Conservation (phyloP, 176 grass and related monocot species). For the Carex cristatella region DNA sequence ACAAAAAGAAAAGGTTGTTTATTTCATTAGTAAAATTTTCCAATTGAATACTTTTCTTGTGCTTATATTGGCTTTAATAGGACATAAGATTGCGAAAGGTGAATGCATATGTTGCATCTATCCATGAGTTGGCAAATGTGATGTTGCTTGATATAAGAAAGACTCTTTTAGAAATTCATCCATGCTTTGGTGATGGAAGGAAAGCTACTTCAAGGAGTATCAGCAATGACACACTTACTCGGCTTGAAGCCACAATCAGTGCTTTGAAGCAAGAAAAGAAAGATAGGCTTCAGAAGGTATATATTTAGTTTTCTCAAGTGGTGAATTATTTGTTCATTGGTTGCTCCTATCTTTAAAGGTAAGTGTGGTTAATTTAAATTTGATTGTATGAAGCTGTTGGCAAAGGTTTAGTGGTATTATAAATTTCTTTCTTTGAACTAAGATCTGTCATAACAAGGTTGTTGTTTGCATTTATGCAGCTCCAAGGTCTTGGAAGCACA, state of each 20-base stretch:
- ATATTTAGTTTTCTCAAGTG: not conserved
- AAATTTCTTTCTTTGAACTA: not conserved
- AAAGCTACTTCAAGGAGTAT: conserved; percentile 42
- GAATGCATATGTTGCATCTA: conserved; percentile 39
- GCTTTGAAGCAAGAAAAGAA: conserved; percentile 68
- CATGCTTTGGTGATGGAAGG: conserved; percentile 46
- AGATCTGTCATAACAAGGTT: not conserved
- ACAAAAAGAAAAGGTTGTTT: conserved; percentile 66
- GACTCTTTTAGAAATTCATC: conserved; percentile 60
- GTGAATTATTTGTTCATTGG: not conserved
- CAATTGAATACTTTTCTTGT: not conserved
- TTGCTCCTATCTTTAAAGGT: not conserved
- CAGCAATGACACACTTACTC: conserved; percentile 53
- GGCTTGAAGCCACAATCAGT: conserved; percentile 43
- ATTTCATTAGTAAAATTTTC: not conserved
- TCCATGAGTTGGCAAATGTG: conserved; percentile 53
- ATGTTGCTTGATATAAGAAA: conserved; percentile 72
- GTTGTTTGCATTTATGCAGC: conserved; percentile 31
- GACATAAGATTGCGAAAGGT: conserved; percentile 67
- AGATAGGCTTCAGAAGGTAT: conserved; percentile 67
- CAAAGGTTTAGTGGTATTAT: not conserved
- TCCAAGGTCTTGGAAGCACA: conserved; percentile 66
- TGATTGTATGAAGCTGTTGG: not conserved
- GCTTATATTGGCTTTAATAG: conserved; percentile 31
- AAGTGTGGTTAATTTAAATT: not conserved